Percentiles rank a stretch among this genome's conserved stretches.
These are phyloP conservation scores for Garcia nutans DNA, from an alignment of 345 rosid species.

Conservation along the genomic window DNA sequence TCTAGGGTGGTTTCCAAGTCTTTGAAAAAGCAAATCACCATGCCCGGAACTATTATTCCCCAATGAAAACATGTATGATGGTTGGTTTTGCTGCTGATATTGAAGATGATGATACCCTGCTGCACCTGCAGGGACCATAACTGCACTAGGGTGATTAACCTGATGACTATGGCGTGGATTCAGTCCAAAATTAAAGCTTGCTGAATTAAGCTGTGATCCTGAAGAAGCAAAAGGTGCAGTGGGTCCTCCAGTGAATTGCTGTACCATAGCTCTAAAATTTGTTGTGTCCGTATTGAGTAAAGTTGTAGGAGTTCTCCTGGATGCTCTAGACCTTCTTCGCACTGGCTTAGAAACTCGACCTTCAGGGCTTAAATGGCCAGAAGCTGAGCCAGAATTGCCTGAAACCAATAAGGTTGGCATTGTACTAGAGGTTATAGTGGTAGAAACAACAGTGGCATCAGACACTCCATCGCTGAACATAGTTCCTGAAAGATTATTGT, in stretches of 20 bases:
- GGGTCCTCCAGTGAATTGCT: slow-evolving; percentile 91
- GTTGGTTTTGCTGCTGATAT: slow-evolving; percentile 28
- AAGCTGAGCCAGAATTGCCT: slow-evolving; percentile 6
- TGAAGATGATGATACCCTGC: slow-evolving; percentile 32
- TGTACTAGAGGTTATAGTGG: slow-evolving; percentile 8
- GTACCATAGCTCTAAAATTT: slow-evolving; percentile 95
- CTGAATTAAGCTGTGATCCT: slow-evolving; percentile 24
- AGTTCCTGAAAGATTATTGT: slow-evolving; percentile 18
- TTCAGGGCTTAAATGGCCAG: slow-evolving; percentile 54
- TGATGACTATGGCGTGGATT: slow-evolving; percentile 23
- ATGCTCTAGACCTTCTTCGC: slow-evolving; percentile 89
- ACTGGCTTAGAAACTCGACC: slow-evolving; percentile 77
- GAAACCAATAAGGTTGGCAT: background rate
- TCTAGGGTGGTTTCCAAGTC: slow-evolving; percentile 36
- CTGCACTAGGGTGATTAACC: slow-evolving; percentile 12
- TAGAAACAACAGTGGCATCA: slow-evolving; percentile 31
- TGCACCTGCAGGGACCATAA: slow-evolving; percentile 18
- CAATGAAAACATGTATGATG: slow-evolving; percentile 43
- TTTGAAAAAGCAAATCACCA: slow-evolving; percentile 30
- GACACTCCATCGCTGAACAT: slow-evolving; percentile 22
- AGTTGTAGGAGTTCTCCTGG: slow-evolving; percentile 93
- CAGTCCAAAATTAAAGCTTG: slow-evolving; percentile 25
- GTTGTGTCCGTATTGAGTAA: slow-evolving; percentile 84
- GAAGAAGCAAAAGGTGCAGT: slow-evolving; percentile 52
- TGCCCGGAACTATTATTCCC: slow-evolving; percentile 17